These are phyloP conservation scores for Geranium rotundifolium DNA, from an alignment of 345 rosid genomes.

Conservation along the genomic window DNA sequence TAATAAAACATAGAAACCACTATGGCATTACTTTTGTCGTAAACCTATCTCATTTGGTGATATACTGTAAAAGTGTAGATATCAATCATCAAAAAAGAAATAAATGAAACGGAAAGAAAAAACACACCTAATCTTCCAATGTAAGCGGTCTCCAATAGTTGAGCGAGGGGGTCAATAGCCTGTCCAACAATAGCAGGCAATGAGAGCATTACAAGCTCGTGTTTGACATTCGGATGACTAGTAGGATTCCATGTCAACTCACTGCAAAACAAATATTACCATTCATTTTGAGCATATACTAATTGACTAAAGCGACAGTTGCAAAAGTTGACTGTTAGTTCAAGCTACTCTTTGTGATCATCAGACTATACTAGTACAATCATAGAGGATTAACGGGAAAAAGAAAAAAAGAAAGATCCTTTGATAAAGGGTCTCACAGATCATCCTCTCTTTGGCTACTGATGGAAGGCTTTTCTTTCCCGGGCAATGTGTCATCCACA, in stretches of 20 bases:
- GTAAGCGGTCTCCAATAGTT: conserved; percentile 92
- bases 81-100: background rate
- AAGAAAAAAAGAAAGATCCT: background rate
- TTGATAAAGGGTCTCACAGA: background rate
- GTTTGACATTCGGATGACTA: conserved; percentile 33
- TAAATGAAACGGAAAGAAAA: background rate
- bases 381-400: background rate
- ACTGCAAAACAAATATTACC: conserved; percentile 28
- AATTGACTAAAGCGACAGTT: no score
- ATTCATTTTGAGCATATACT: no score
- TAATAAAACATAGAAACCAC: background rate
- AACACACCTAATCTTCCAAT: conserved; percentile 75
- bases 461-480: conserved; percentile 20
- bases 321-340: no score
- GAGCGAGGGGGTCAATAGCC: conserved; percentile 82
- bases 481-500: conserved; percentile 13
- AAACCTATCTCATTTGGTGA: background rate
- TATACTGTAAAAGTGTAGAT: background rate
- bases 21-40: background rate
- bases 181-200: conserved; percentile 88
- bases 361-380: no score
- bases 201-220: conserved; percentile 68
- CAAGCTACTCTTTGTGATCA: no score
- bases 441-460: conserved; percentile 16
- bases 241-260: conserved; percentile 16